Base-by-base conservation (phyloP, 2,329 filamentous ascomycete species). In the Paecilomyces sp. region DNA sequence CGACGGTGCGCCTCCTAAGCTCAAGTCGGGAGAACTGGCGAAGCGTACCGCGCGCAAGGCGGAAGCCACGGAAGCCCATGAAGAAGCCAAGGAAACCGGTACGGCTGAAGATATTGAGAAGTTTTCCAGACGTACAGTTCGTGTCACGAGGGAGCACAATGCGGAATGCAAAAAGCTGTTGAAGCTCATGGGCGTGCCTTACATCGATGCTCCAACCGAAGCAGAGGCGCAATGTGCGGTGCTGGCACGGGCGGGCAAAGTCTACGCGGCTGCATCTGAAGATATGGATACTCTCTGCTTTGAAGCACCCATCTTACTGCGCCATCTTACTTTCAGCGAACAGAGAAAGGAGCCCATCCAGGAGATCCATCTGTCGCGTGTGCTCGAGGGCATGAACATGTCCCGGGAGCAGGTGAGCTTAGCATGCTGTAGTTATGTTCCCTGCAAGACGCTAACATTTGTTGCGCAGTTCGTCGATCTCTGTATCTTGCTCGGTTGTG, bases 211-310 rank as follows among this genome's bases (percentile, higher is more conserved):
- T 0, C 94, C 94, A 0, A 99, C 94, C 0, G 94, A 99, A 76
- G 94, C 94, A 3, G 94, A 99, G 79, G 94, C 94, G 1, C 94
- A 99, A 74, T 99, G 94, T 74, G 94, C 94, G 2, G 89, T 88
- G 50, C 81, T 99, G 62, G 94, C 94, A 0, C 83, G 89, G 62
- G 92, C 90, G 4, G 93, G 92, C 41, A 97, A 97, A 78, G 94
- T 99, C 57, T 99, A 95, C 73, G 94, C 92, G 3, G 94, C 94
- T 22, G 94, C 94, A 2, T 96, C 90, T 64, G 94, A 99, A 77
- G 94, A 99, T 77, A 99, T 99, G 94, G 94, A 99, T 72, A 99
- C 94, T 0, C 80, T 99, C 58, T 97, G 93, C 70, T 99, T 99
- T 75, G 87, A 97, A 69, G 84, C 92, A 57, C 94, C 94, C 0